Conservation (phyloP, 1,139 yeast species). For the Entelexis paramagnoliae region DNA sequence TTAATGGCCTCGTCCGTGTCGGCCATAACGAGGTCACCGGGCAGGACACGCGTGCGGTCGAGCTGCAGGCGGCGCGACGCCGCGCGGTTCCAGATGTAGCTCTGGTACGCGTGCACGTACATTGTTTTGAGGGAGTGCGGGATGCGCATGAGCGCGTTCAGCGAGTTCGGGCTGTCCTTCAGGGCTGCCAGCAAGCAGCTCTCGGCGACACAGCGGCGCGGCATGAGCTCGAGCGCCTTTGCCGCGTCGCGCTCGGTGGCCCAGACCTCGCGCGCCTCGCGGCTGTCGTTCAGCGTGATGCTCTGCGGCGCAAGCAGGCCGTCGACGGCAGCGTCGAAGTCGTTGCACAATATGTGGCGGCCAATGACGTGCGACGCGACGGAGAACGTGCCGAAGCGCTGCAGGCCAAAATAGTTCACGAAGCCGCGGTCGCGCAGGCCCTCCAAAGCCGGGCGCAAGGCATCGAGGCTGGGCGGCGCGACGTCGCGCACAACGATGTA, state of each 20-base stretch:
- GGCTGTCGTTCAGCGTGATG: slow-evolving; percentile 67
- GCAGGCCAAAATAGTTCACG: slow-evolving; percentile 93
- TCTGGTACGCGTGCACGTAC: slow-evolving; percentile 97
- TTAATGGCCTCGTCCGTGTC: slow-evolving; percentile 27
- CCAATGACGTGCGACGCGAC: slow-evolving; percentile 86
- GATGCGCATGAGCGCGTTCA: slow-evolving; percentile 76
- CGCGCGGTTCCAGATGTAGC: slow-evolving; percentile 85
- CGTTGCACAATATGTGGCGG: slow-evolving; percentile 51
- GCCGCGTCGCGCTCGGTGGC: slow-evolving; percentile 58
- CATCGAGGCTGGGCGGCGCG: slow-evolving; percentile 24
- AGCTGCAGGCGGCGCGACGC: slow-evolving; percentile 67
- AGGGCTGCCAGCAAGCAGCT: slow-evolving; percentile 55
- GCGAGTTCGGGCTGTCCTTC: slow-evolving; percentile 42
- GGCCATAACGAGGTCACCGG: slow-evolving; percentile 56
- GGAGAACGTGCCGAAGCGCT: slow-evolving; percentile 92
- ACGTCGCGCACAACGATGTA: slow-evolving; percentile 73
- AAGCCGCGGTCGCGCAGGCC: slow-evolving; percentile 60
- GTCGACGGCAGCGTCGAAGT: slow-evolving; percentile 74
- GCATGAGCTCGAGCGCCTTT: slow-evolving; percentile 63
- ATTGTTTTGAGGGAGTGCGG: slow-evolving; percentile 87
- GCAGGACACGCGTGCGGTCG: slow-evolving; percentile 40
- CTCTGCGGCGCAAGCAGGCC: slow-evolving; percentile 77
- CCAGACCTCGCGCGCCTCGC: slow-evolving; percentile 78
- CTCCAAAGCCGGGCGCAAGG: slow-evolving; percentile 44
- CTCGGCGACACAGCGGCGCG: slow-evolving; percentile 81